Conservation (phyloP, 78 protist genomes). For the Dictyostelium intermedium region DNA sequence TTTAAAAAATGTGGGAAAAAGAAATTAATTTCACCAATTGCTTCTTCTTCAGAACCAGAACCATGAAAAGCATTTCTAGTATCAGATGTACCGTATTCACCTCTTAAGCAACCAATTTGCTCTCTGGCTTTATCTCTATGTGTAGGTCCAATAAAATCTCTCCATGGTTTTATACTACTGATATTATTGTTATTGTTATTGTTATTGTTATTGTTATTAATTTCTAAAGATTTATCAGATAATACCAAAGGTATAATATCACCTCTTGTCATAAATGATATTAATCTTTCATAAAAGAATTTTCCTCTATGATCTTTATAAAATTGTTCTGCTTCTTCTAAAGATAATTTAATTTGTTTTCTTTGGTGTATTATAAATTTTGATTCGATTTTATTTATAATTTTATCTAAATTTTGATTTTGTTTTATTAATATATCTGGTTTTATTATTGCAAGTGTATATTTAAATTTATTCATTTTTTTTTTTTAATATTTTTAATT, state of each 20-base stretch:
- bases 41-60: slow-evolving; percentile 53
- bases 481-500: too few species aligned
- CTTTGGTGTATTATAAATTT: slow-evolving; percentile 23
- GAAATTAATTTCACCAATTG: slow-evolving; percentile 38
- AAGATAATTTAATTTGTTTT: slow-evolving; percentile 9
- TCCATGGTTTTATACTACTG: slow-evolving; percentile 42
- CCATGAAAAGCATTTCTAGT: slow-evolving; percentile 76
- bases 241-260: slow-evolving; percentile 48
- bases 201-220: neutral
- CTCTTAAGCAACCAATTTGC: slow-evolving; percentile 46
- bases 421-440: slow-evolving; percentile 55
- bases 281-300: slow-evolving; percentile 73
- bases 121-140: slow-evolving; percentile 70
- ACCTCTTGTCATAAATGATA: slow-evolving; percentile 70
- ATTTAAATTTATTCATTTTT: slow-evolving; percentile 8
- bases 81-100: slow-evolving; percentile 65
- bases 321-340: slow-evolving; percentile 49
- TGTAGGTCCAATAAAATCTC: slow-evolving; percentile 77
- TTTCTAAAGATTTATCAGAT: slow-evolving; percentile 1
- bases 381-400: neutral
- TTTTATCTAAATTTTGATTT: neutral
- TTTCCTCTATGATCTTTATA: slow-evolving; percentile 75
- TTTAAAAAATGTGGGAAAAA: slow-evolving; percentile 49
- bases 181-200: neutral
- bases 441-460: slow-evolving; percentile 63